Base-by-base conservation (phyloP, 208 protist species). In the Leishmania guyanensis region DNA sequence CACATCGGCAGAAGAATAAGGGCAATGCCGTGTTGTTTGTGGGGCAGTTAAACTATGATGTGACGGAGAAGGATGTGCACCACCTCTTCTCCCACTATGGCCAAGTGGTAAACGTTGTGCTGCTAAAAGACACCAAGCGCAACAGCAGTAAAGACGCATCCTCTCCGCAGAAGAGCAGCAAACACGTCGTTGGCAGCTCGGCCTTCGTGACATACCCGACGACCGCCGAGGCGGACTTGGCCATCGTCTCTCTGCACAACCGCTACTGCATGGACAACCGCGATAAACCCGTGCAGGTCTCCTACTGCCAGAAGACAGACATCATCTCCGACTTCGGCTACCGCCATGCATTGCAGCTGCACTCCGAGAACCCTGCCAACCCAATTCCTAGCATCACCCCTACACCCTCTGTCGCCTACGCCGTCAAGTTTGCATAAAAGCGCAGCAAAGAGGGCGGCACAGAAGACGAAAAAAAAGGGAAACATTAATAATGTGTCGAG, bases 291-390 rank as follows among this genome's bases (percentile, higher is more conserved):
- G 64, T 94, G 80, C 90, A 94, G 72, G 90, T 94, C 64, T 87
- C 80, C 14, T 94, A 94, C 82, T 94, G 88, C 78, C 81, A 91
- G 46, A 87, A 88, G 56, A 92, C 89, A 26, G 85, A 89, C 64
- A 76, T 91, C 54, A 89, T 91, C 75, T 92, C 88, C 36, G 82
- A 87, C n/a, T 95, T 92, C 72, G 92, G 92, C 65, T 90, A 87
- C 78, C 81, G 83, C 36, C 92, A 95, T 43, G 91, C 91, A 5
- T 16, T 88, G 75, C 73, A 85, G 79, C 79, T 94, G 48, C 88
- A 91, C 72, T 77, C 81, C 17, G 82, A 91, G 78, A 95, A 95
- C 76, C 84, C 82, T 3, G 89, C 89, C 50, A 94, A 95, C 84
- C 91, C 91, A 0, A 56, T 87, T 22, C 88, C 87, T 50, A 71